Evolutionary conservation across 345 rosid genomes (phyloP), one percentile per base, ranked within the genome.

Genomic region (Lumnitzera racemosa): DNA sequence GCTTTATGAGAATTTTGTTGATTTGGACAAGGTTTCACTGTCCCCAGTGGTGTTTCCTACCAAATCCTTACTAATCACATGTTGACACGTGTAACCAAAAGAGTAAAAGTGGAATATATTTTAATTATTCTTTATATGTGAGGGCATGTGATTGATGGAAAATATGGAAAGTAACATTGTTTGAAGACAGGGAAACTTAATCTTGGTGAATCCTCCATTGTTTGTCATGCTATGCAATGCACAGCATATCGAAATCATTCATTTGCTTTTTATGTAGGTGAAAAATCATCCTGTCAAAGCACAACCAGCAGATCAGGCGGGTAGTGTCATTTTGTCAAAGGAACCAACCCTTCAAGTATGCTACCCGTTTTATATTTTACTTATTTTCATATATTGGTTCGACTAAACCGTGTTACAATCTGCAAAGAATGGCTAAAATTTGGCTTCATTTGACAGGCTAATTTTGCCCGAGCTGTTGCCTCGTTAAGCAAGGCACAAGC

Each of bases 401-500:
- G 14, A 15, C 46, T 15, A 14, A 15, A 23, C 17, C 15, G 48
- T 43, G 50, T 58, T 57, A 48, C 8, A 50, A 12, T 14, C 27
- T 15, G 24, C 23, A 50, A 14, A 16, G 16, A 15, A 1, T 1
- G 2, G 50, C 55, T 49, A 7, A 1, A 36, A 36, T 17, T 11
- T 10, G 55, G 15, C 25, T 17, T n/a, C 48, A 49, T 71, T 57
- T 63, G 15, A 49, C 81, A 90, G 97, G 99, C 92, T 24, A 90
- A 90, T 74, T 94, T 94, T 68, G 81, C 99, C 16, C 84, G 99
- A 56, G 90, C 86, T 2, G 75, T 81, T 51, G 95, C 97, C 48
- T 88, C 97, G 15, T 80, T 89, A 27, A 89, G 97, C 95, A 92
- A 89, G 83, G 87, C 97, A 49, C 99, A 90, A 73, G 89, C 84